Conservation (phyloP, 2,329 filamentous ascomycete genomes). For the Aspergillus novoparasiticus region DNA sequence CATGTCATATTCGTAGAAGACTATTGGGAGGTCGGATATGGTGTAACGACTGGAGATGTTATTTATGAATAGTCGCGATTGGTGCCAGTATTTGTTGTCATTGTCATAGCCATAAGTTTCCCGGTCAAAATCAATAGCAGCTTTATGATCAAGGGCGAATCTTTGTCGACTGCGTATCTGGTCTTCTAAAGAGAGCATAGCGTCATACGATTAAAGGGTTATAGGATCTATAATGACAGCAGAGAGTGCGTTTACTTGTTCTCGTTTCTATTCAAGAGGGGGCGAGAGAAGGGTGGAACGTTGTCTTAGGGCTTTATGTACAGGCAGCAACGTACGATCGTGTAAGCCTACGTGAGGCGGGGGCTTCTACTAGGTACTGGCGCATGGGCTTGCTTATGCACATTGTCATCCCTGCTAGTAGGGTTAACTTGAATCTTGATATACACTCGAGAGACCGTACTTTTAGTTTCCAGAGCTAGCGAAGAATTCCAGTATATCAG, state of each 20-base stretch:
- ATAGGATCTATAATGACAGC: background rate
- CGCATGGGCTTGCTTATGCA: background rate
- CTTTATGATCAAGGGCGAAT: background rate
- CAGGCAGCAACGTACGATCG: too few relatives aligned
- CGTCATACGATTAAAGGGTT: background rate
- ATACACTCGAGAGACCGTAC: too few relatives aligned
- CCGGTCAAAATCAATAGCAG: background rate
- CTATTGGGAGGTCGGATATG: background rate
- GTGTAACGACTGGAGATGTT: background rate
- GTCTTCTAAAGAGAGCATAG: background rate
- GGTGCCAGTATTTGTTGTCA: background rate
- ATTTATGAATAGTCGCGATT: background rate
- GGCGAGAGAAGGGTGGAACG: too few relatives aligned
- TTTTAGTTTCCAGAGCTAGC: too few relatives aligned
- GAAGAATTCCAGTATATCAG: too few relatives aligned
- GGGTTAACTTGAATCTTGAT: too few relatives aligned
- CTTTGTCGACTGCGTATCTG: background rate
- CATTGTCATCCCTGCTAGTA: background rate
- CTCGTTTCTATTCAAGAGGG: background rate
- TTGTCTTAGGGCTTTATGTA: too few relatives aligned
- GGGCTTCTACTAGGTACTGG: background rate
- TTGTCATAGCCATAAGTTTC: background rate
- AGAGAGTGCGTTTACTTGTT: background rate
- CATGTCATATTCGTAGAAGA: background rate
- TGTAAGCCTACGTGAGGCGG: background rate